Evolutionary conservation across 768 basidiomycete species (phyloP).

Genomic region (Mycena venus): DNA sequence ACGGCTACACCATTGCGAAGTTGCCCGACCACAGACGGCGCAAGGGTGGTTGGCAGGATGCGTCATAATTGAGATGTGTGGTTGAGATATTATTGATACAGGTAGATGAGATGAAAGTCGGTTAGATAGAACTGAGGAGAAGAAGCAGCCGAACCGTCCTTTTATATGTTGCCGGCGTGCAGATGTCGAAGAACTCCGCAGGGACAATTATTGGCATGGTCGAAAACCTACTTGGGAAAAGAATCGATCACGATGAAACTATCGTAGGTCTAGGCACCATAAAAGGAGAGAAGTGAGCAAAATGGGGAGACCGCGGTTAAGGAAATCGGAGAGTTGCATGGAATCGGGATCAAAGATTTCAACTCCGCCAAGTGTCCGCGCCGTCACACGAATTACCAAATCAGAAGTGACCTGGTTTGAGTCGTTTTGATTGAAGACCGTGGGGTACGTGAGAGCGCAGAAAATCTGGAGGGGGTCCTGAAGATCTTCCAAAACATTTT

Average conservation of each 20-base stretch:
- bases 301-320: conserved; percentile 19
- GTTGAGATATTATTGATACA: conserved; percentile 32
- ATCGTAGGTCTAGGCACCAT: conserved; percentile 28
- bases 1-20: conserved; percentile 90
- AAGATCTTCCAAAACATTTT: no score
- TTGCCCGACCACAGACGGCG: conserved; percentile 78
- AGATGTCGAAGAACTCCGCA: conserved; percentile 32
- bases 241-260: conserved; percentile 3
- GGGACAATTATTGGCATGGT: background rate
- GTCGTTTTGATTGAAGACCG: conserved; percentile 22
- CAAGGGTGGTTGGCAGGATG: conserved; percentile 77
- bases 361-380: conserved; percentile 4
- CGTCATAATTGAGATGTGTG: conserved; percentile 67
- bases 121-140: conserved; percentile 41
- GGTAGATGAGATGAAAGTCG: conserved; percentile 27
- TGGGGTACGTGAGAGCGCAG: background rate
- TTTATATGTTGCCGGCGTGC: conserved; percentile 36
- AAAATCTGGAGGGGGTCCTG: conserved; percentile 13
- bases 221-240: conserved; percentile 5
- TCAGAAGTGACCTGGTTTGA: background rate
- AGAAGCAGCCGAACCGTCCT: conserved; percentile 24
- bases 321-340: no score
- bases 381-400: conserved; percentile 19
- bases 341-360: conserved; percentile 22
- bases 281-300: conserved; percentile 6